Conservation (phyloP, 164 flowering plant species). For the Umbilicus rupestris region DNA sequence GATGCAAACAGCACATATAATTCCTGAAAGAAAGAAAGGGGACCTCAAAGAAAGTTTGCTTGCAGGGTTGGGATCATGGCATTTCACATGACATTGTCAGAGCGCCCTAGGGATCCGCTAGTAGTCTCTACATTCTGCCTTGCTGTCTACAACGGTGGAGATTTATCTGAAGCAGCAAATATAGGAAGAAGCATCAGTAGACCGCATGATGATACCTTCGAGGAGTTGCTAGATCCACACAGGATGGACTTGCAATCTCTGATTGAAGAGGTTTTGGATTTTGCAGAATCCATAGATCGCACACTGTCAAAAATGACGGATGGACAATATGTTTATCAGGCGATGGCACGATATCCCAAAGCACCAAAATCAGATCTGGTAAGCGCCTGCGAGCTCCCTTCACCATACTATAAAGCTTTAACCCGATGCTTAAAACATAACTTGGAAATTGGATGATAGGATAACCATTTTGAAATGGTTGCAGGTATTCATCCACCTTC, state of each 20-base stretch:
- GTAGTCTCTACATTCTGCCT: slow-evolving; percentile 73
- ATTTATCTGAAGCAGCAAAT: slow-evolving; percentile 54
- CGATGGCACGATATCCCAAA: slow-evolving; percentile 64
- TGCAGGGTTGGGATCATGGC: slow-evolving; percentile 77
- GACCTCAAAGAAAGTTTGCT: slow-evolving; percentile 3
- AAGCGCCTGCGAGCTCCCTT: slow-evolving; percentile 13
- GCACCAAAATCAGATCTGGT: slow-evolving; percentile 90
- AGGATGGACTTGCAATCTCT: slow-evolving; percentile 24
- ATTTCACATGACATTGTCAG: slow-evolving; percentile 62
- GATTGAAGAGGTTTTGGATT: slow-evolving; percentile 42
- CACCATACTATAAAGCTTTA: neutral
- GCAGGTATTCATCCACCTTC: slow-evolving; percentile 69
- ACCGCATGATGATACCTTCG: slow-evolving; percentile 36
- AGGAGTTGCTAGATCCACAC: slow-evolving; percentile 43
- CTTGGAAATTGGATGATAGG: neutral
- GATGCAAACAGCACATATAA: neutral
- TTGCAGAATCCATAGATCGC: slow-evolving; percentile 45
- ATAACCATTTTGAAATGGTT: neutral
- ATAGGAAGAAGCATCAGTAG: slow-evolving; percentile 48
- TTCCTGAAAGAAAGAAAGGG: neutral
- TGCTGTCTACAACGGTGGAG: slow-evolving; percentile 76
- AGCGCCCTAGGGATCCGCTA: slow-evolving; percentile 55
- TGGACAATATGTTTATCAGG: slow-evolving; percentile 54
- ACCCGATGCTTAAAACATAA: neutral
- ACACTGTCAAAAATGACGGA: slow-evolving; percentile 57